Conservation (phyloP, 768 basidiomycete species). For the Filobasidium floriforme region DNA sequence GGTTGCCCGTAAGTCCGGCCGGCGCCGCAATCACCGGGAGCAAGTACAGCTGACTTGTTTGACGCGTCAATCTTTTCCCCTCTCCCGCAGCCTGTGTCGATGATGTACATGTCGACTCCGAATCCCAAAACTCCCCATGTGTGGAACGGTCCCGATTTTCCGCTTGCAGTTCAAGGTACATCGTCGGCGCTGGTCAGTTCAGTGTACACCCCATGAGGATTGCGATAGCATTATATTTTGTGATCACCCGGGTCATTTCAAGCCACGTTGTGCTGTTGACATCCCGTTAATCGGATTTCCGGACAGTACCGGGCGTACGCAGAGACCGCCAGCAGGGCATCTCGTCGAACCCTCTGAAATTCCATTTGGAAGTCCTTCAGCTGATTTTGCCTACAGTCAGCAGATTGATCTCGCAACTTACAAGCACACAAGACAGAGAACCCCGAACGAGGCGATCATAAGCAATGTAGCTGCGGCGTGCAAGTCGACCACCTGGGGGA, state of each 20-base stretch:
- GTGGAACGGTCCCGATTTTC: conserved; percentile 1
- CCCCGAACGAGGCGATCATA: no score
- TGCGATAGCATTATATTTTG: no score
- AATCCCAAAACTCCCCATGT: neutral
- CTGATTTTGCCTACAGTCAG: no score
- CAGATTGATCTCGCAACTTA: no score
- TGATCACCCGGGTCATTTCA: no score
- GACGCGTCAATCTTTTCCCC: neutral
- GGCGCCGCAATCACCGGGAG: neutral
- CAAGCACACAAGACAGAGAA: no score
- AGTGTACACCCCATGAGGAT: neutral
- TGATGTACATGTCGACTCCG: conserved; percentile 5
- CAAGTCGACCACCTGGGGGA: no score
- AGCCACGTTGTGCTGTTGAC: no score
- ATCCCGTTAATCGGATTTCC: neutral
- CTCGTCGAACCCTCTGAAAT: neutral
- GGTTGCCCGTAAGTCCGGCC: neutral
- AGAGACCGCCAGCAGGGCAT: neutral
- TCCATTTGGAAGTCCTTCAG: no score
- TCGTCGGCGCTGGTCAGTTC: neutral
- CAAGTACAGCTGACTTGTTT: neutral
- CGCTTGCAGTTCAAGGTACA: neutral
- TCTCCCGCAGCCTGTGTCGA: neutral
- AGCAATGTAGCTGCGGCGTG: no score
- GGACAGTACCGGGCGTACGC: neutral